A percentile compares a stretch with the other conserved stretches of the same genome.
Conservation (phyloP, 306 rosid species). For the Vigna trinervia region DNA sequence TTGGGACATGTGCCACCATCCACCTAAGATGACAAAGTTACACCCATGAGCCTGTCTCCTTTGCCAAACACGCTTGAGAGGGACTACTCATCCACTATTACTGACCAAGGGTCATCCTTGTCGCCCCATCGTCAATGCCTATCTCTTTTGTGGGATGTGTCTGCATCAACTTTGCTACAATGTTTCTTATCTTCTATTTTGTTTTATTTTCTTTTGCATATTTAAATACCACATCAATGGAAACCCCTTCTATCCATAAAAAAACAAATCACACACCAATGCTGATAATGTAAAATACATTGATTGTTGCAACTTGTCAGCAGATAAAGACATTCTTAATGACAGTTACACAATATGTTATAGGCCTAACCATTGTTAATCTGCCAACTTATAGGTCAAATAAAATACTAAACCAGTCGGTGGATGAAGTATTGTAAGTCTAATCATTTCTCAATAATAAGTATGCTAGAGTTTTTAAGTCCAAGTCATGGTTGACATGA, state of each 20-base stretch:
- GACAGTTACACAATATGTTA: constrained; percentile 24
- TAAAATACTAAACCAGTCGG: constrained; percentile 32
- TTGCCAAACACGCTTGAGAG: constrained; percentile 56
- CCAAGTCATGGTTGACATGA: constrained; percentile 19
- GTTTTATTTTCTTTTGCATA: constrained; percentile 26
- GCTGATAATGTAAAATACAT: constrained; percentile 30
- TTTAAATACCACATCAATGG: constrained; percentile 27
- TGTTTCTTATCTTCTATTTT: constrained; percentile 33
- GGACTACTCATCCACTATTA: constrained; percentile 62
- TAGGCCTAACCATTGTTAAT: constrained; percentile 29
- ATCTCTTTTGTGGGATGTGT: constrained; percentile 33
- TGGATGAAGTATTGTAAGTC: constrained; percentile 28
- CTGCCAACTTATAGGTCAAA: not conserved
- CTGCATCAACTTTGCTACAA: constrained; percentile 42
- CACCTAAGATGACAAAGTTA: constrained; percentile 53
- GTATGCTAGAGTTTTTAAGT: not conserved
- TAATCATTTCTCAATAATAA: constrained; percentile 31
- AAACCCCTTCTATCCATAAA: constrained; percentile 26
- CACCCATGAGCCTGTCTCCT: constrained; percentile 53
- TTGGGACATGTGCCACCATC: constrained; percentile 46
- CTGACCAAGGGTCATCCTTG: constrained; percentile 53
- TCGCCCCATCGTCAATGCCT: constrained; percentile 37
- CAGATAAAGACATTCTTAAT: constrained; percentile 26
- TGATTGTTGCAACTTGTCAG: constrained; percentile 34
- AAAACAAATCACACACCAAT: constrained; percentile 7